Percentiles rank a stretch among this genome's conserved stretches.
Evolutionary conservation across 2,329 filamentous ascomycete species (phyloP).

Genomic region (Penicillium sp.): DNA sequence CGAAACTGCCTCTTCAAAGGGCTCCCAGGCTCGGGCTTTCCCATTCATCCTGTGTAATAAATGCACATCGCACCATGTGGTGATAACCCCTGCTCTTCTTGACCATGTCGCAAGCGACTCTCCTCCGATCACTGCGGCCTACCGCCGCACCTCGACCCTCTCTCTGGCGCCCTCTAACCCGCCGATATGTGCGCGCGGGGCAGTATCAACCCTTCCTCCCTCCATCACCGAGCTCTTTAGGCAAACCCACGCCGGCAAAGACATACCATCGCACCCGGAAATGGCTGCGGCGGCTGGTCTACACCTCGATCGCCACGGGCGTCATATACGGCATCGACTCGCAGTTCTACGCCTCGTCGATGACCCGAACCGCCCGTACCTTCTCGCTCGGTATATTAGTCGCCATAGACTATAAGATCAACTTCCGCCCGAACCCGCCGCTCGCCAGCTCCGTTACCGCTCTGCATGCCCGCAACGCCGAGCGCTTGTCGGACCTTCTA

Average conservation of each 20-base stretch:
- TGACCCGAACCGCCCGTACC: conserved; percentile 74
- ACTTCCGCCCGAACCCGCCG: conserved; percentile 77
- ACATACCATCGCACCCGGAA: conserved; percentile 65
- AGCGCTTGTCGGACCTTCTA: conserved; percentile 75
- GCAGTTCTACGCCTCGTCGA: conserved; percentile 70
- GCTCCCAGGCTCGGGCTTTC: too few species aligned
- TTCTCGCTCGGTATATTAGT: conserved; percentile 75
- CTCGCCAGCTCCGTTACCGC: conserved; percentile 69
- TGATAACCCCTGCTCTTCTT: conserved; percentile 4
- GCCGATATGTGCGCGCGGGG: conserved; percentile 32
- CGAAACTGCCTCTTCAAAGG: neutral
- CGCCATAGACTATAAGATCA: conserved; percentile 91
- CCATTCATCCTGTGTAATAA: neutral
- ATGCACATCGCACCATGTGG: conserved; percentile 12
- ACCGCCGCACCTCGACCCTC: conserved; percentile 5
- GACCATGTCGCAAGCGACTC: conserved; percentile 19
- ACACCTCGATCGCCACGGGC: conserved; percentile 57
- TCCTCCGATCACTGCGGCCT: conserved; percentile 19
- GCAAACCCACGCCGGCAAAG: conserved; percentile 65
- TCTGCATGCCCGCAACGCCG: conserved; percentile 77
- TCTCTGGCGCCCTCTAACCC: conserved; percentile 12
- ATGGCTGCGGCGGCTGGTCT: conserved; percentile 71
- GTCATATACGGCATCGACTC: conserved; percentile 65
- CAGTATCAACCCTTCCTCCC: conserved; percentile 66
- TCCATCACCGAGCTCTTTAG: conserved; percentile 73